A percentile compares a stretch with the other conserved stretches of the same genome.
Conservation (phyloP, 2,329 filamentous ascomycete species). For the Gnomoniopsis sp. region DNA sequence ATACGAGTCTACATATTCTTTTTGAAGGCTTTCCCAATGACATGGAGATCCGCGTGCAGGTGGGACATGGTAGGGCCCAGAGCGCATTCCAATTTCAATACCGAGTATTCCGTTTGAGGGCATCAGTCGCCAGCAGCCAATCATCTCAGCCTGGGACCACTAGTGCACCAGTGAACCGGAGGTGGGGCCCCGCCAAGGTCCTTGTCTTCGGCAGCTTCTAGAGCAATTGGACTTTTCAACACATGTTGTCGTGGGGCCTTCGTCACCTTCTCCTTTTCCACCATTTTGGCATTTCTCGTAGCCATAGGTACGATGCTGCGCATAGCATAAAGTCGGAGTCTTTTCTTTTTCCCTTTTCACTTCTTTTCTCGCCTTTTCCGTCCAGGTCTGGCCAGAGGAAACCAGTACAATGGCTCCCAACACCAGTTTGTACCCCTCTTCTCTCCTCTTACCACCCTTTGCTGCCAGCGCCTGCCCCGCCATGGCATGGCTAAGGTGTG, state of each 20-base stretch:
- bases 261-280: background rate
- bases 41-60: background rate
- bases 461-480: background rate
- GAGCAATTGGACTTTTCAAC: background rate
- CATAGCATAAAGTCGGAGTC: background rate
- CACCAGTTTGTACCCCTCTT: conserved; percentile 14
- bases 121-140: background rate
- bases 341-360: background rate
- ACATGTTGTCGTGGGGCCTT: background rate
- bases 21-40: background rate
- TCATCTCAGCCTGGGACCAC: background rate
- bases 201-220: background rate
- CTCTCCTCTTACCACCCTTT: background rate
- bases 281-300: background rate
- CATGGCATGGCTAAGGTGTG: background rate
- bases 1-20: too few relatives aligned
- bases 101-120: too few relatives aligned
- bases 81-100: too few relatives aligned
- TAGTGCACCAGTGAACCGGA: background rate
- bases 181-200: background rate
- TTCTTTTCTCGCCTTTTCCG: background rate
- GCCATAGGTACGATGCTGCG: background rate
- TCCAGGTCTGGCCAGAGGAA: background rate
- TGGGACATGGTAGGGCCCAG: background rate
- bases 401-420: conserved; percentile 15